Percentiles rank a stretch among this genome's conserved stretches.
Evolutionary conservation across 2,329 filamentous ascomycete species (phyloP).

Genomic region (Clarireedia paspali): DNA sequence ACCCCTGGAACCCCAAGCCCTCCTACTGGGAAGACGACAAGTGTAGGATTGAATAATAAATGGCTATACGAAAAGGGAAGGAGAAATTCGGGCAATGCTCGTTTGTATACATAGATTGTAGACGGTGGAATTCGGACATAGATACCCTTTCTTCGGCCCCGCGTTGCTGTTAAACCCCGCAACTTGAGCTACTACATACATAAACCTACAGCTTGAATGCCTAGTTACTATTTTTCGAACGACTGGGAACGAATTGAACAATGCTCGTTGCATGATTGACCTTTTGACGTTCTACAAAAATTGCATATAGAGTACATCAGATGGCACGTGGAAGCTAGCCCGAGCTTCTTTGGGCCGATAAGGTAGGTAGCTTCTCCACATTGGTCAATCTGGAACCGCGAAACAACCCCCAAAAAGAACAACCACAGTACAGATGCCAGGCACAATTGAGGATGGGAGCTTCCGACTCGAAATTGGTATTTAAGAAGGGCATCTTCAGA

Average conservation of each 20-base stretch:
- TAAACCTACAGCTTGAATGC: not conserved
- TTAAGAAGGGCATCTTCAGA: slow-evolving; percentile 96
- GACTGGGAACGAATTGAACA: too few species aligned
- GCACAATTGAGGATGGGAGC: slow-evolving; percentile 64
- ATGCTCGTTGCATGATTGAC: not conserved
- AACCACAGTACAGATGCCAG: slow-evolving; percentile 19
- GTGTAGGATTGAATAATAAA: slow-evolving; percentile 78
- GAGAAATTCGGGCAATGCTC: slow-evolving; percentile 26
- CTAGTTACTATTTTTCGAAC: too few species aligned
- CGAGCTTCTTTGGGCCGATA: not conserved
- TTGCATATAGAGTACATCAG: not conserved
- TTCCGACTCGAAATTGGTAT: slow-evolving; percentile 96
- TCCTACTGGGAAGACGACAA: slow-evolving; percentile 54
- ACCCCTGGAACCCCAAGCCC: slow-evolving; percentile 63
- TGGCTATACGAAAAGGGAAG: slow-evolving; percentile 87
- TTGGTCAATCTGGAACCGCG: slow-evolving; percentile 6
- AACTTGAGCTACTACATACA: not conserved
- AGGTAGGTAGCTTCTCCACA: not conserved
- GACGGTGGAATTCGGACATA: slow-evolving; percentile 15
- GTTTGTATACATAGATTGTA: slow-evolving; percentile 22
- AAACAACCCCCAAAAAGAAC: slow-evolving; percentile 6
- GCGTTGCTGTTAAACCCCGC: not conserved
- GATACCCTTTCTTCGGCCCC: slow-evolving; percentile 19
- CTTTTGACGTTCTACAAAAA: not conserved
- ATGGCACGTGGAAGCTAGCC: slow-evolving; percentile 6